These are phyloP conservation scores for Ogataea hybrid DNA, from an alignment of 1,139 yeast genomes.

Conservation along the genomic window DNA sequence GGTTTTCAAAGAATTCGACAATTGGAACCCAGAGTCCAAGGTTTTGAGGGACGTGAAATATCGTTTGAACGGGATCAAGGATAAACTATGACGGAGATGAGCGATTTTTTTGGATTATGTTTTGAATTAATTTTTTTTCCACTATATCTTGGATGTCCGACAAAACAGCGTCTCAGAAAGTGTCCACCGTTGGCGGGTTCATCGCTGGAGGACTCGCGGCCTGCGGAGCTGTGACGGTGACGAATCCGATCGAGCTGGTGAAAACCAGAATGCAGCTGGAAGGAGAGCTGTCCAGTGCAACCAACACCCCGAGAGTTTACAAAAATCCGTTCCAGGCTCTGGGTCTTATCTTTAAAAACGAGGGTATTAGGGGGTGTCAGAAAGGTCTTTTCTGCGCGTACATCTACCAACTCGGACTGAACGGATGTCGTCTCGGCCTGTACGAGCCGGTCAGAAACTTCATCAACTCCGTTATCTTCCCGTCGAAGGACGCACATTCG, in stretches of 20 bases:
- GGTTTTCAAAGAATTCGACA: conserved; percentile 68
- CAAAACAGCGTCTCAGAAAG: conserved; percentile 41
- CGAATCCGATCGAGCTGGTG: conserved; percentile 92
- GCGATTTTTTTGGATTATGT: not conserved
- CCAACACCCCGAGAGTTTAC: conserved; percentile 53
- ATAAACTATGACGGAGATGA: conserved; percentile 30
- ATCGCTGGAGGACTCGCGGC: conserved; percentile 95
- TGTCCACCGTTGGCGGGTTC: conserved; percentile 76
- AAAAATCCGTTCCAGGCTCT: conserved; percentile 87
- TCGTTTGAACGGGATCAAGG: conserved; percentile 71
- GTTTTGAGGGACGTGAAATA: conserved; percentile 79
- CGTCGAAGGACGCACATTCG: conserved; percentile 47
- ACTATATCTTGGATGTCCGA: conserved; percentile 15
- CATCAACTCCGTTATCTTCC: conserved; percentile 55
- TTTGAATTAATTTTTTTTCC: not conserved
- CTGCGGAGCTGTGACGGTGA: conserved; percentile 95
- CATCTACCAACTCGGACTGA: conserved; percentile 82
- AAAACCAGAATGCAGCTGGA: conserved; percentile 96
- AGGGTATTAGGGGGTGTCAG: conserved; percentile 86
- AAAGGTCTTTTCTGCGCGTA: conserved; percentile 85
- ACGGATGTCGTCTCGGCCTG: conserved; percentile 91
- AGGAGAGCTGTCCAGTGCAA: conserved; percentile 73
- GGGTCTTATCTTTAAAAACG: conserved; percentile 67
- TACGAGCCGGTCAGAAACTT: conserved; percentile 81
- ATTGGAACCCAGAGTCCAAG: conserved; percentile 85